Evolutionary conservation across 208 protist genomes (phyloP), one percentile per base, ranked within the genome.

Genomic region (Leishmania arabica): DNA sequence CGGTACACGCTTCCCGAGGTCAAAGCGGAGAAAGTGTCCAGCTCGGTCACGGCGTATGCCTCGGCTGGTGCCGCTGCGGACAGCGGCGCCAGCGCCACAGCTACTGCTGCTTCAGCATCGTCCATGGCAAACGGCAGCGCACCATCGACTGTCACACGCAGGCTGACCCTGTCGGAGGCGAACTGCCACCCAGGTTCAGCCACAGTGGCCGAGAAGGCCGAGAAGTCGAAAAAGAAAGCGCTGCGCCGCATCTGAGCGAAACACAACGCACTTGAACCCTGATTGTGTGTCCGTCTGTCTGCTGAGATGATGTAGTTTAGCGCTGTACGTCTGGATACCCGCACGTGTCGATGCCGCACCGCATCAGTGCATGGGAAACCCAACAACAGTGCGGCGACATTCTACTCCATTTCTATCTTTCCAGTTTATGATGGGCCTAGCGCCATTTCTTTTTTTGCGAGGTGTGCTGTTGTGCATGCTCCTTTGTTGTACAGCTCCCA

Each of bases 171-270:
- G 40, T 81, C 82, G 5, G 83, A 76, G 68, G 78, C 69, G 42
- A 83, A 82, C 56, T 83, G 79, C 65, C 74, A 79, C 24, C 47
- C 58, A 2, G 78, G 69, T 13, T 45, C 72, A 24, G 77, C 42
- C 1, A 62, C 76, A 3, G 77, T 65, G 34, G 71, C 81, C 3
- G 79, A 83, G 3, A 85, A 81, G 60, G 54, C 60, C 3, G 77
- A 85, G 74, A 82, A 79, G 65, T 82, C 80, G 42, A 85, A 85
- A 40, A 85, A 85, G 72, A 85, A 85, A 64, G 77, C 77, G 40
- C 54, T 85, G 42, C 82, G 82, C 3, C 77, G 82, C 13, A 85
- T 85, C 17, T 85, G 45, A 75, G 40, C 31, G 49, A 4, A 56
- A 5, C 68, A 42, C 27, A 60, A 21, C 72, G 19, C 40, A 0